These are phyloP conservation scores for Kurtzmaniella quercitrusa DNA, from an alignment of 1,139 yeast species.

Conservation along the genomic window DNA sequence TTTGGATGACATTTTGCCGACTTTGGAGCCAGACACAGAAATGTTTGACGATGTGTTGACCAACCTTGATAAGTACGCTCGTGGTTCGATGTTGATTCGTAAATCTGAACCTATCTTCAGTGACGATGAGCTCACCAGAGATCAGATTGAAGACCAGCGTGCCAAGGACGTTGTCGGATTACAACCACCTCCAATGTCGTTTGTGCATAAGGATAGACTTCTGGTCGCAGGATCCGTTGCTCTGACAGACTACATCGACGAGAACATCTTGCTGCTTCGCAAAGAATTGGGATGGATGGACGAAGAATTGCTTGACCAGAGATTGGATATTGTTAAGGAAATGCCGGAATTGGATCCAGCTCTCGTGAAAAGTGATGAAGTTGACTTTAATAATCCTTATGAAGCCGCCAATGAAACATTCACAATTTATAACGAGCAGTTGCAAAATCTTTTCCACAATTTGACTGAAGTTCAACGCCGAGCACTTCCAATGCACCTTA, in stretches of 20 bases:
- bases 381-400: not conserved
- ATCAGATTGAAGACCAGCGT: conserved; percentile 41
- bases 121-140: conserved; percentile 43
- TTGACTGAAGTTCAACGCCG: conserved; percentile 26
- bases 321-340: not conserved
- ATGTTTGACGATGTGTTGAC: conserved; percentile 33
- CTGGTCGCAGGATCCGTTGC: not conserved
- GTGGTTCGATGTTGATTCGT: not conserved
- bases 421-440: conserved; percentile 26
- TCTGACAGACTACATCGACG: conserved; percentile 1
- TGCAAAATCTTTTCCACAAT: conserved; percentile 25
- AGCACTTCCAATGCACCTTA: conserved; percentile 34
- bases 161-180: conserved; percentile 20
- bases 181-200: not conserved
- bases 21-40: conserved; percentile 28
- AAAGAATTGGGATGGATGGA: conserved; percentile 4
- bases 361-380: not conserved
- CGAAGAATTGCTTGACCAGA: conserved; percentile 1
- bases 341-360: conserved; percentile 1
- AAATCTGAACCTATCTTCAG: conserved; percentile 30
- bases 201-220: not conserved
- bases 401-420: conserved; percentile 14
- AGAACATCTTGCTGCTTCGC: conserved; percentile 1
- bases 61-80: conserved; percentile 20
- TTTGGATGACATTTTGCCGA: conserved; percentile 17